Percentiles rank a stretch among this genome's conserved stretches.
These are phyloP conservation scores for Diaporthe ampelina DNA, from an alignment of 2,329 filamentous ascomycete genomes.

Conservation along the genomic window DNA sequence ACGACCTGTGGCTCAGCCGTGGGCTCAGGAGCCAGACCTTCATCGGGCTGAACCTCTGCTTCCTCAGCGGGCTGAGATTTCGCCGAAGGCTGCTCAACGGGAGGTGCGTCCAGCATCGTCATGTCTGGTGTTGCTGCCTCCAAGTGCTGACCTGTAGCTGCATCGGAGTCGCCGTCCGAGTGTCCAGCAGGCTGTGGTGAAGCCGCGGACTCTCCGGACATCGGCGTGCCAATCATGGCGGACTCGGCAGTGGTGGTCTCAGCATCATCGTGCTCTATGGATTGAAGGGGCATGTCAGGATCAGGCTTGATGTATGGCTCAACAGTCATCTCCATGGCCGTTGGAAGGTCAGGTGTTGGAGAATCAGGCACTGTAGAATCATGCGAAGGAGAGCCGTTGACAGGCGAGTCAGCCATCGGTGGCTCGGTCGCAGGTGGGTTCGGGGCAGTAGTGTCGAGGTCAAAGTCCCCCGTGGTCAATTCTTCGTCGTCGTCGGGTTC, in stretches of 20 bases:
- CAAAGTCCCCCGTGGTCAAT: no score
- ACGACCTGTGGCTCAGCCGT: background rate
- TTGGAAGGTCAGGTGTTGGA: background rate
- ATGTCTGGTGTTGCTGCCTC: background rate
- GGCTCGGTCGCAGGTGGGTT: background rate
- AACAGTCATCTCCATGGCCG: background rate
- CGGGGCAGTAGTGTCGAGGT: background rate
- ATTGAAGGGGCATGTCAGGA: background rate
- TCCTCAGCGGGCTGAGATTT: background rate
- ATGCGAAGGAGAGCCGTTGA: background rate
- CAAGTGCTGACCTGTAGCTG: background rate
- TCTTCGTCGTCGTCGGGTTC: slow-evolving; percentile 3
- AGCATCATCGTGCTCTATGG: background rate
- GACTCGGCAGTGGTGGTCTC: background rate
- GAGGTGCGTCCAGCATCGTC: background rate
- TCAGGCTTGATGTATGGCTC: background rate
- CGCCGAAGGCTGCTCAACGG: background rate
- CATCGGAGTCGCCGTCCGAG: no score
- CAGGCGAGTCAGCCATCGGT: slow-evolving; percentile 6
- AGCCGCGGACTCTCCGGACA: no score
- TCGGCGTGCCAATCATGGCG: background rate
- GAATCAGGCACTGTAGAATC: background rate
- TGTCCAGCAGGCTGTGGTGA: no score
- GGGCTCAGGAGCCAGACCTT: background rate
- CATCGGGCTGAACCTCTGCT: background rate